A percentile compares a stretch with the other conserved stretches of the same genome.
Evolutionary conservation across 345 rosid species (phyloP).

Genomic region (Crucihimalaya himalaica): DNA sequence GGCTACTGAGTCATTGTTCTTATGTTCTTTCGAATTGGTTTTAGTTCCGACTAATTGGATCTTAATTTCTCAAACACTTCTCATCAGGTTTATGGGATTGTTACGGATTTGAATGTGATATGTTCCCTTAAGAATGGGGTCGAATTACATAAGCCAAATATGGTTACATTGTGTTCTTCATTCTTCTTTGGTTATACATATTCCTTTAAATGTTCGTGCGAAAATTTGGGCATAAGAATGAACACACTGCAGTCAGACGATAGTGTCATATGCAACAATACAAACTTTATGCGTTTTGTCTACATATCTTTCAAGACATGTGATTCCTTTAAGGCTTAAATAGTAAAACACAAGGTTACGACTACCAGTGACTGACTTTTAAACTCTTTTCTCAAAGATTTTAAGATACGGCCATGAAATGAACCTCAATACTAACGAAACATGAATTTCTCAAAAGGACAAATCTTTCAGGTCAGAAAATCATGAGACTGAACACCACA

Average conservation of each 20-base stretch:
- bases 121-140: constrained; percentile 24
- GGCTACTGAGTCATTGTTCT: constrained; percentile 51
- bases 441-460: background rate
- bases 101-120: constrained; percentile 19
- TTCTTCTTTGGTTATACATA: constrained; percentile 21
- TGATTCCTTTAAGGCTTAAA: background rate
- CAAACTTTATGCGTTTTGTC: background rate
- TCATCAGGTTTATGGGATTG: constrained; percentile 22
- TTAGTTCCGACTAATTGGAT: constrained; percentile 33
- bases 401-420: background rate
- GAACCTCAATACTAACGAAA: background rate
- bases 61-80: constrained; percentile 14
- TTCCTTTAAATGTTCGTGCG: background rate
- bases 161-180: constrained; percentile 11
- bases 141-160: constrained; percentile 14
- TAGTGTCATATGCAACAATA: background rate
- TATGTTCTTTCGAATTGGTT: constrained; percentile 20
- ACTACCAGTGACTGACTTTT: background rate
- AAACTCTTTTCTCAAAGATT: background rate
- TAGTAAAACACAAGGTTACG: background rate
- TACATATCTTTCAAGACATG: background rate
- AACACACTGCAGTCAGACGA: background rate
- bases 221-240: background rate
- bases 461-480: background rate
- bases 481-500: background rate